Base-by-base conservation (phyloP, 257 asterid genomes). In the Paulownia fortunei region DNA sequence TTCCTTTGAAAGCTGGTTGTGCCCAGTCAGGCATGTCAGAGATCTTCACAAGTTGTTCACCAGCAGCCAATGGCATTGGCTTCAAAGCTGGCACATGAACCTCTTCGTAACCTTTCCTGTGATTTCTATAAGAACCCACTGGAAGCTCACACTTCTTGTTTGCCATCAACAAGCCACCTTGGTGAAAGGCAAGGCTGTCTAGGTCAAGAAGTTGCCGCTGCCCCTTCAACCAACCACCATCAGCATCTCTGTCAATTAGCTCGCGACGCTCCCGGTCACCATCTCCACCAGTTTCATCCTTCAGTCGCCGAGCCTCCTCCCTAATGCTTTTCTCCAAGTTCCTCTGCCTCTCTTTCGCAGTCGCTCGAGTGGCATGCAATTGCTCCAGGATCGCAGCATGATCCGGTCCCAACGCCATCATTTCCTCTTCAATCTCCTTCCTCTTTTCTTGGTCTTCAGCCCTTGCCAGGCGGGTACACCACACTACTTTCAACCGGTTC, bases 41-140 rank as follows among this genome's bases (percentile, higher is more conserved):
- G 62, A 88, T 84, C 87, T 82, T 88, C 51, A 80, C 82, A 66
- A 88, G 85, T 58, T 73, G 46, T 51, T 88, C 92, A 34, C 73
- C 74, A 74, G 84, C 55, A 56, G 83, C 80, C 64, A 86, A 79
- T 7, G 92, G 92, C 72, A 10, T 67, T 41, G 92, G 92, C 81
- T 86, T 88, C 79, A 88, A 74, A 62, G 92, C 92, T 10, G 92
- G 92, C 77, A 88, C 92, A 51, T 88, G 90, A 78, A 88, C 92
- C 80, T 88, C 92, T 74, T 88, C 92, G 2, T 88, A 88, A 6
- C 90, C 90, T 84, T 88, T 88, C 76, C 44, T 82, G 39, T 86
- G 90, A 72, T 88, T 86, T 79, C 87, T 86, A 72, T 65, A 88
- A 60, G 92, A 88, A 19, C 92, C 90, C 54, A 46, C 69, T 5